Percentiles rank a stretch among this genome's conserved stretches.
Evolutionary conservation across 805 yeast species (phyloP).

Genomic region (Nakazawaea ambrosiae): DNA sequence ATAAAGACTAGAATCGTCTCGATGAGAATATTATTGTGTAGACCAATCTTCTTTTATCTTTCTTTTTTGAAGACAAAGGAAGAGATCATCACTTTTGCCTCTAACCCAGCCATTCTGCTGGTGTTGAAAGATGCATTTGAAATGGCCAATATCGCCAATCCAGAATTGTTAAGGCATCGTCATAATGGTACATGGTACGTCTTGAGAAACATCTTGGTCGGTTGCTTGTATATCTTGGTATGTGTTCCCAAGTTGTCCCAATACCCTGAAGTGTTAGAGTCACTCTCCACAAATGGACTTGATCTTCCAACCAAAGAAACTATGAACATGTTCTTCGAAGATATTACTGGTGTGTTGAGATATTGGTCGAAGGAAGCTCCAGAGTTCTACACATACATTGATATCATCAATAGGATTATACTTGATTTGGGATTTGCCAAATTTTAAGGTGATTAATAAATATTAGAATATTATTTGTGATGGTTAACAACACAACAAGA

Average conservation of each 20-base stretch:
- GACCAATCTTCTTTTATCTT: conserved; percentile 28
- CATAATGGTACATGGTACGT: conserved; percentile 36
- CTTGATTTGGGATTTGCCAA: background rate
- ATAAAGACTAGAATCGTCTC: conserved; percentile 29
- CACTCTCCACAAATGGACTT: background rate
- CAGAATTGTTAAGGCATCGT: conserved; percentile 29
- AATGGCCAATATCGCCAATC: conserved; percentile 28
- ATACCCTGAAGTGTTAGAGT: conserved; percentile 3
- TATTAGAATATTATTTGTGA: too few relatives aligned
- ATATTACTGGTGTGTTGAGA: background rate
- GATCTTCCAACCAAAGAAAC: conserved; percentile 4
- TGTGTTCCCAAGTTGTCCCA: background rate
- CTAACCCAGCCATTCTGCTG: conserved; percentile 15
- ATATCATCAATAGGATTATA: background rate
- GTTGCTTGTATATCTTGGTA: conserved; percentile 13
- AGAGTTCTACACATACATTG: conserved; percentile 1
- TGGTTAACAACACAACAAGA: too few relatives aligned
- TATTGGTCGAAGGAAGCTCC: conserved; percentile 10
- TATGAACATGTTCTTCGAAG: background rate
- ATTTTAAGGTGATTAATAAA: too few relatives aligned
- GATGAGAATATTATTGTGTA: conserved; percentile 26
- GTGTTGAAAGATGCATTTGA: conserved; percentile 1
- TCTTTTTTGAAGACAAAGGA: conserved; percentile 15
- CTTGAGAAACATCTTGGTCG: conserved; percentile 26
- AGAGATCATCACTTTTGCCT: conserved; percentile 15